Evolutionary conservation across 345 rosid species (phyloP), one percentile per base, ranked within the genome.

Genomic region (Cochlearia excelsa): DNA sequence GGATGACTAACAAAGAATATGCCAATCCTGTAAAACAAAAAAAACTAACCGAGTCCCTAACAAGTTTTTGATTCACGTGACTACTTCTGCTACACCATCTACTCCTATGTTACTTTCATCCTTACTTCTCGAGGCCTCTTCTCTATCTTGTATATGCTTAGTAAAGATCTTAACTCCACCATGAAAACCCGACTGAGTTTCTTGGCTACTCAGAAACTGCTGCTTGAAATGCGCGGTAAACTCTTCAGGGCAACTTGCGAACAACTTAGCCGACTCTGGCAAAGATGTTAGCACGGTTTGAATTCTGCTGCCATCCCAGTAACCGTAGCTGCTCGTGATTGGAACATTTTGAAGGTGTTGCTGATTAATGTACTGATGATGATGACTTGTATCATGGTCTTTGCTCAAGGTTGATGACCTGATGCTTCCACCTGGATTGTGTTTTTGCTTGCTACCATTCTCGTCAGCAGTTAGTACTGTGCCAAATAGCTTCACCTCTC

Each of bases 271-370:
- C 1, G 97, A 86, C 75, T 86, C 93, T 1, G 96, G 89, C 64
- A 86, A 59, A 10, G 93, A 69, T 26, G 90, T 51, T 71, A 78
- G 74, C 58, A 91, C 89, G 2, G 91, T 84, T 54, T 79, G 95
- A 43, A 85, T 85, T 76, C 79, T 78, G 63, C 61, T 85, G 64
- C 95, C 95, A 71, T 89, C 95, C 97, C 99, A 88, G 64, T 77
- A 83, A 2, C 95, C 85, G 37, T 83, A 82, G 23, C 23, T 16
- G 69, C 85, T 82, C 54, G 76, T 84, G 61, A 73, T 51, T 3
- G 94, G 90, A 59, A 73, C 78, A 74, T 79, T 84, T 68, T 89
- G 88, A 26, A 73, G 76, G 30, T 74, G 79, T 57, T 50, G 55
- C 68, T 63, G 71, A 59, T 78, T 76, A 43, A 53, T 81, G 50